These are phyloP conservation scores for Ailanthus altissimus DNA, from an alignment of 345 rosid species.

Conservation along the genomic window DNA sequence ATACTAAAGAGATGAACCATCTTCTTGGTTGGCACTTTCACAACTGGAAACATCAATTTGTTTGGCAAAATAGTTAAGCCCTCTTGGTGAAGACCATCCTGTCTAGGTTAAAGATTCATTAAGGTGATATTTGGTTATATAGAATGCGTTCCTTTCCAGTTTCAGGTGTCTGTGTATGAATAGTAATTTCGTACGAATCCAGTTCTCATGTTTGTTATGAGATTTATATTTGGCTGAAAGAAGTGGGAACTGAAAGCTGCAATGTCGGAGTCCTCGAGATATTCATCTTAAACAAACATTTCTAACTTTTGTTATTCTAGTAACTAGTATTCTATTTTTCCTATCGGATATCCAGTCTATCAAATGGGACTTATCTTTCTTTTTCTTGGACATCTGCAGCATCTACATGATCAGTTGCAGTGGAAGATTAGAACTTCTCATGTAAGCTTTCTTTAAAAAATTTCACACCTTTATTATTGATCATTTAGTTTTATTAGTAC, in stretches of 20 bases:
- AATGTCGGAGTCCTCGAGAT: neutral
- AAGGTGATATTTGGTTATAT: neutral
- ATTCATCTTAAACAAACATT: neutral
- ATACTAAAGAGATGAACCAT: neutral
- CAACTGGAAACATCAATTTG: neutral
- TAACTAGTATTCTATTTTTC: neutral
- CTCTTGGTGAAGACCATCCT: neutral
- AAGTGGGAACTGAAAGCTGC: neutral
- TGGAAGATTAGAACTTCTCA: conserved; percentile 80
- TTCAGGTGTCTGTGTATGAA: neutral
- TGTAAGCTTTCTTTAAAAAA: conserved; percentile 53
- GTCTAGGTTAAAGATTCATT: neutral
- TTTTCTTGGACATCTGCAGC: conserved; percentile 44
- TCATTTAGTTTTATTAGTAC: neutral
- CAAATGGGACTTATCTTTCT: conserved; percentile 20
- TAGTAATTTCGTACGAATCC: neutral
- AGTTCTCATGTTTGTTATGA: neutral
- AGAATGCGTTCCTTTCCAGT: neutral
- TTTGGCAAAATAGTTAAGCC: neutral
- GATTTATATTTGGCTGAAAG: neutral
- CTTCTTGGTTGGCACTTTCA: neutral
- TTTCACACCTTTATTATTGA: neutral
- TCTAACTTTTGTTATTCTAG: neutral
- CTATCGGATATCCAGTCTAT: neutral
- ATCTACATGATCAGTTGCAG: conserved; percentile 76